Conservation (phyloP, 2,329 filamentous ascomycete genomes). For the Cercospora sp. region DNA sequence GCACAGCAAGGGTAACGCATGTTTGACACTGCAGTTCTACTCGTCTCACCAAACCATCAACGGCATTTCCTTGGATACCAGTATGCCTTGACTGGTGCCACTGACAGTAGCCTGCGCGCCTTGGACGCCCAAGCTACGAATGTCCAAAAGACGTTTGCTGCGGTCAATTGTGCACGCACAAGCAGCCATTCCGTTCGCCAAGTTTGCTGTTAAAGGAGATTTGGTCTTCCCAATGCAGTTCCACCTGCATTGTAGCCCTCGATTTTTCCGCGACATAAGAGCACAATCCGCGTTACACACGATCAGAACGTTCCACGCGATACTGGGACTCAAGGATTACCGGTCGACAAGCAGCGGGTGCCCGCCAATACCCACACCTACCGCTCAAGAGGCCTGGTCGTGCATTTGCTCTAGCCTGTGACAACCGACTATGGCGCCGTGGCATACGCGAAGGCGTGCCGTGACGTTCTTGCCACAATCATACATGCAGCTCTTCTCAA, state of each 20-base stretch:
- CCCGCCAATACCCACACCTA: conserved; percentile 17
- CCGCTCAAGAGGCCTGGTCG: conserved; percentile 20
- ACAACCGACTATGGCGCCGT: conserved; percentile 12
- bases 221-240: conserved; percentile 17
- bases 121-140: background rate
- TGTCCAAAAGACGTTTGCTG: background rate
- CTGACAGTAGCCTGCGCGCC: background rate
- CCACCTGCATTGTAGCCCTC: conserved; percentile 12
- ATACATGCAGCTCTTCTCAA: conserved; percentile 20
- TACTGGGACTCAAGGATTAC: conserved; percentile 19
- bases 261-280: conserved; percentile 1
- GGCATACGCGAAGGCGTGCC: conserved; percentile 17
- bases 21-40: background rate
- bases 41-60: background rate
- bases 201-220: conserved; percentile 11
- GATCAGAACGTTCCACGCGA: conserved; percentile 7
- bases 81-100: background rate
- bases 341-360: conserved; percentile 17
- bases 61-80: conserved; percentile 6
- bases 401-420: conserved; percentile 19
- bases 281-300: conserved; percentile 11
- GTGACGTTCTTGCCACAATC: conserved; percentile 10
- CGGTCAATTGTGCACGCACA: background rate
- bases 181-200: background rate
- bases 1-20: background rate